These are phyloP conservation scores for Asparagopsis taxiformis DNA, from an alignment of 31 red algal species.

Conservation along the genomic window DNA sequence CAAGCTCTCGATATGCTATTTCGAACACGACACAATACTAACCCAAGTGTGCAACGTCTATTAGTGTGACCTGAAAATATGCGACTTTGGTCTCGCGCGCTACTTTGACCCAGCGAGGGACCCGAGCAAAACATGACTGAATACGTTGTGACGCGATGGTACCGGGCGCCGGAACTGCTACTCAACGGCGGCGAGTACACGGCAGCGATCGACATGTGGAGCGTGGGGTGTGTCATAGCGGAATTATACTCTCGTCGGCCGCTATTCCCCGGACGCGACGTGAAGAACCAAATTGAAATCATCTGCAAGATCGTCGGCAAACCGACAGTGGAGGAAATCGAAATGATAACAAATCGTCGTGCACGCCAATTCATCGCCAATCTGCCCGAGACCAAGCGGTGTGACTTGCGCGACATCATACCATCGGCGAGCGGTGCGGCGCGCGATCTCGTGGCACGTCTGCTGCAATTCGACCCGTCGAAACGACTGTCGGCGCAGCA, in stretches of 20 bases:
- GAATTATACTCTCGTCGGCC: slow-evolving; percentile 76
- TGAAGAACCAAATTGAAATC: slow-evolving; percentile 82
- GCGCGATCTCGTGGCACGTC: slow-evolving; percentile 62
- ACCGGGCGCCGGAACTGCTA: slow-evolving; percentile 94
- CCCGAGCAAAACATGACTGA: slow-evolving; percentile 73
- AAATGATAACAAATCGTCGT: slow-evolving; percentile 19
- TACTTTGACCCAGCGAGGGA: slow-evolving; percentile 64
- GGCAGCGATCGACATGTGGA: slow-evolving; percentile 89
- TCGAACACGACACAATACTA: not conserved
- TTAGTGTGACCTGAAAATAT: slow-evolving; percentile 88
- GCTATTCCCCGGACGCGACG: slow-evolving; percentile 79
- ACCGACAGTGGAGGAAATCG: slow-evolving; percentile 54
- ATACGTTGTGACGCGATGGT: slow-evolving; percentile 96
- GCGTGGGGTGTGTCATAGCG: slow-evolving; percentile 90
- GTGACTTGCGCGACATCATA: slow-evolving; percentile 26
- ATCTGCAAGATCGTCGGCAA: slow-evolving; percentile 68
- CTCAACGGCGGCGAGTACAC: slow-evolving; percentile 75
- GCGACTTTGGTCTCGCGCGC: slow-evolving; percentile 95
- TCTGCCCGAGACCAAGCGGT: slow-evolving; percentile 6
- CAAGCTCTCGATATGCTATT: no score
- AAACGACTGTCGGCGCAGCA: slow-evolving; percentile 66
- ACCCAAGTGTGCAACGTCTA: no score
- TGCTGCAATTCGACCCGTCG: slow-evolving; percentile 84
- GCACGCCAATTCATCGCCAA: slow-evolving; percentile 47
- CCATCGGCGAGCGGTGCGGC: slow-evolving; percentile 20